Conservation (phyloP, 164 flowering plant genomes). For the Vitis rotundifolia region DNA sequence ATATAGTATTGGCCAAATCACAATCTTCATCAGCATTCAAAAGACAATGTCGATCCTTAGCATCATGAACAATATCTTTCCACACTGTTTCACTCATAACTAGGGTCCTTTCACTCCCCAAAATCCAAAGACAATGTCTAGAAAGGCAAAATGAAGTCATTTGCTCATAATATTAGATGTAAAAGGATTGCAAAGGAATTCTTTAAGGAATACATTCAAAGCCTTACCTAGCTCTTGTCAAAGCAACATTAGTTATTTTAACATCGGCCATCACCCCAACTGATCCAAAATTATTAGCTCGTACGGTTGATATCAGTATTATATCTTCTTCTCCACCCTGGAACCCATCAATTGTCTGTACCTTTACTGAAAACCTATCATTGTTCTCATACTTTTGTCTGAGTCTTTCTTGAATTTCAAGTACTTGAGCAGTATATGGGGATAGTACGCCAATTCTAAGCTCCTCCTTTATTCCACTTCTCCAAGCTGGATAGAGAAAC, state of each 20-base stretch:
- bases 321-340: conserved; percentile 62
- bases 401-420: conserved; percentile 22
- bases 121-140: conserved; percentile 36
- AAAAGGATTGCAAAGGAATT: no score
- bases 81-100: conserved; percentile 24
- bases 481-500: no score
- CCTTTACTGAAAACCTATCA: conserved; percentile 27
- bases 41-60: conserved; percentile 23
- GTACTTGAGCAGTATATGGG: conserved; percentile 34
- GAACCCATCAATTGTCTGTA: conserved; percentile 43
- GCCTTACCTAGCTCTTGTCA: conserved; percentile 48
- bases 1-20: conserved; percentile 11
- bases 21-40: conserved; percentile 24
- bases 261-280: conserved; percentile 34
- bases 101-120: conserved; percentile 30
- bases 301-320: conserved; percentile 46
- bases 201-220: no score
- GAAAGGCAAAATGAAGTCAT: neutral
- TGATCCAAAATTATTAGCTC: conserved; percentile 26
- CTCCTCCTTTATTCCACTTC: conserved; percentile 2
- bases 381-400: conserved; percentile 16
- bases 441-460: conserved; percentile 28
- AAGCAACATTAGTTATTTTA: conserved; percentile 45
- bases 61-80: conserved; percentile 26
- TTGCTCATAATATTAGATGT: neutral